Evolutionary conservation across 225 moss, liverwort and hornwort genomes (phyloP), one percentile per base, ranked within the genome.

Genomic region (Physcomitrellopsis africana): DNA sequence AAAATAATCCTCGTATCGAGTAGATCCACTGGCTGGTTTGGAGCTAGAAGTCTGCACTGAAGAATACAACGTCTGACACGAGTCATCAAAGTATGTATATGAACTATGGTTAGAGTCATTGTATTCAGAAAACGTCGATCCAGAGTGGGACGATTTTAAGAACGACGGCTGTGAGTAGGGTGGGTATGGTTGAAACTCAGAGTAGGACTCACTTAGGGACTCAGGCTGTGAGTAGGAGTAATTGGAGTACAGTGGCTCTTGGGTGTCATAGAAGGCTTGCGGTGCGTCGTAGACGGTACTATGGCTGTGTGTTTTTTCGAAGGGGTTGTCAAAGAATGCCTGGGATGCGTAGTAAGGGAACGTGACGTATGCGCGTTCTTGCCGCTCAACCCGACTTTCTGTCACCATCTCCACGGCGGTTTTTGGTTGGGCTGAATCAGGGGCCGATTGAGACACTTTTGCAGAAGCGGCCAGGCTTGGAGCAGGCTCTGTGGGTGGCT

Each of bases 281-380:
- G 65, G 71, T 27, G 81, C 24, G 7, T 71, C 76, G 27, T 48
- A 22, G 22, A 56, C 43, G 54, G 12, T 48, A 49, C 62, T 73
- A 14, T 63, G 66, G 63, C 63, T 76, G 70, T 63, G 19, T 11
- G 73, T 65, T 10, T 47, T 43, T 59, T 87, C 79, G 29, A 74
- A 81, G 22, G 86, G 84, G 42, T 79, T 78, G 58, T 85, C 88
- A 72, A 82, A 88, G 60, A 78, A 88, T 19, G 70, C 20, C 10
- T 77, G 72, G 27, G 82, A 77, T 51, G 87, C 80, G 16, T 53
- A 82, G 29, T 80, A 85, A 7, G 88, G 88, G 76, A 80, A 82
- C 42, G 82, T 77, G 51, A 81, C 85, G 27, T 88, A 88, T 3
- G 85, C 82, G 24, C 72, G 72, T 51, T 78, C 87, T 43, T 83